phyloP scores from a whole-genome alignment of 2,329 filamentous ascomycete species.

The Diaporthe amygdali region DNA sequence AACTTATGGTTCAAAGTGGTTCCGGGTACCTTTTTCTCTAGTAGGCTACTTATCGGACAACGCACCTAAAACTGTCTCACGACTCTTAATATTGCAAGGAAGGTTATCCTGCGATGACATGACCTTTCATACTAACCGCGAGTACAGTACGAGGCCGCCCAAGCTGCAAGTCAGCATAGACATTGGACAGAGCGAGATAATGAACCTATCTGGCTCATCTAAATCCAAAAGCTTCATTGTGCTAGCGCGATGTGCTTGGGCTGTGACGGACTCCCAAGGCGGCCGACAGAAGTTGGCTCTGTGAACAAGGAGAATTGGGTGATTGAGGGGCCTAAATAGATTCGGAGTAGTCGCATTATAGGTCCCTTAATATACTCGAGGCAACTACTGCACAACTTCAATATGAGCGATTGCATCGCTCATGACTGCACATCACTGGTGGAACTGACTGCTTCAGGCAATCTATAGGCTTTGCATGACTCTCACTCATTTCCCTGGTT shows the following conservation, averaged over 20 bases:
- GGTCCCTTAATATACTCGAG: neutral
- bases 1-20: no score
- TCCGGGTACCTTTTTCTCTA: no score
- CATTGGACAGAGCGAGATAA: neutral
- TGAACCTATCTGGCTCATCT: neutral
- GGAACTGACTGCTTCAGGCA: no score
- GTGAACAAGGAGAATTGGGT: no score
- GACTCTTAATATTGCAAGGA: no score
- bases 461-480: neutral
- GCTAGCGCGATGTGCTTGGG: neutral
- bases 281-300: no score
- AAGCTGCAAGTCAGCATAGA: neutral
- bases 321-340: no score
- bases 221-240: neutral
- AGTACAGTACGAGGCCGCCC: neutral
- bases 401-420: neutral
- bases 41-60: no score
- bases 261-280: neutral
- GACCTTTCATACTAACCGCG: neutral
- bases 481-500: neutral
- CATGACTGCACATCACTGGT: neutral
- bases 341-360: neutral
- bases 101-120: no score
- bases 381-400: neutral
- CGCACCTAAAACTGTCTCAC: no score